These are phyloP conservation scores for Acmispon strigosus DNA, from an alignment of 306 rosid species.

Conservation along the genomic window DNA sequence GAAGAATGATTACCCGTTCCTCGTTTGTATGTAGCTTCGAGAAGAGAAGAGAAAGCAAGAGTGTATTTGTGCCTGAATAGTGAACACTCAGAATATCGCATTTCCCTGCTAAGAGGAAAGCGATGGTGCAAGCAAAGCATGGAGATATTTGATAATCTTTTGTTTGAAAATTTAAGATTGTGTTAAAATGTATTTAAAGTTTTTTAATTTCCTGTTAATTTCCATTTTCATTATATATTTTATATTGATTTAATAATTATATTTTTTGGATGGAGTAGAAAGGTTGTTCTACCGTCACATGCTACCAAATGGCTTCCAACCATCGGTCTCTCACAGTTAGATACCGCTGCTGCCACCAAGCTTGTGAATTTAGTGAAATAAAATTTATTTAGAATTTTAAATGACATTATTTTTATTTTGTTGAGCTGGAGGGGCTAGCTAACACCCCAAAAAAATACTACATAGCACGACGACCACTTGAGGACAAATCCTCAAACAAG, in stretches of 20 bases:
- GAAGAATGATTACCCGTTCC: neutral
- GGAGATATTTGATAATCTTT: no score
- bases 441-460: no score
- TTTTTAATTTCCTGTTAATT: no score
- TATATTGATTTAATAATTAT: neutral
- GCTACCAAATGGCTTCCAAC: neutral
- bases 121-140: no score
- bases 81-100: neutral
- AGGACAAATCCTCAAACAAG: no score
- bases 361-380: no score
- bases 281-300: neutral
- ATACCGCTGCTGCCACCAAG: neutral
- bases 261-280: neutral
- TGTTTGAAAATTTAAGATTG: no score
- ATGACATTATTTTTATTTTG: no score
- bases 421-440: no score
- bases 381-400: no score
- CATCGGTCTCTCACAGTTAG: neutral
- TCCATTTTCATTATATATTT: neutral
- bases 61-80: neutral
- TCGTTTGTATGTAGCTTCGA: neutral
- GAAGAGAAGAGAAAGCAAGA: neutral
- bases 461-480: no score
- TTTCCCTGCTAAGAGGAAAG: neutral
- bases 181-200: no score